These are phyloP conservation scores for Neoboletus subvelutipes DNA, from an alignment of 768 basidiomycete species.

Conservation along the genomic window DNA sequence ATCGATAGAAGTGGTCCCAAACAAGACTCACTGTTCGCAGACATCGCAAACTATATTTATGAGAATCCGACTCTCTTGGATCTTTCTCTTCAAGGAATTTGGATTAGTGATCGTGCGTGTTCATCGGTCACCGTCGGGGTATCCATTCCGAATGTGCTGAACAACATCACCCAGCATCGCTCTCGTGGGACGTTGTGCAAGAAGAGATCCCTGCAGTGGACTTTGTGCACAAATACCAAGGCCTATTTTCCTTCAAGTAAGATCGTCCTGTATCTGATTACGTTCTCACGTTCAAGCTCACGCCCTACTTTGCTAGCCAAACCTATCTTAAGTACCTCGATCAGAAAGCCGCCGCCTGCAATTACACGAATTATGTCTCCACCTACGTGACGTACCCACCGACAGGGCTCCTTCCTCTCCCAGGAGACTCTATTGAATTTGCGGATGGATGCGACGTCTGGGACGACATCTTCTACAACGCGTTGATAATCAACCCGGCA, in stretches of 20 bases:
- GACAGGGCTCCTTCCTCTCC: slow-evolving; percentile 62
- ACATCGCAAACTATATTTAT: slow-evolving; percentile 75
- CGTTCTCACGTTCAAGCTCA: neutral
- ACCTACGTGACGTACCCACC: slow-evolving; percentile 71
- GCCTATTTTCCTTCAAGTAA: slow-evolving; percentile 73
- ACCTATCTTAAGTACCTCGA: slow-evolving; percentile 63
- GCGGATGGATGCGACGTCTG: slow-evolving; percentile 64
- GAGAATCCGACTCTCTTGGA: slow-evolving; percentile 51
- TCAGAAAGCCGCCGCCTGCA: slow-evolving; percentile 49
- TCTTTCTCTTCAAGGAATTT: slow-evolving; percentile 65
- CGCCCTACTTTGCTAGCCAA: slow-evolving; percentile 40
- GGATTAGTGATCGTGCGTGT: slow-evolving; percentile 67
- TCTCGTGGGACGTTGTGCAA: slow-evolving; percentile 66
- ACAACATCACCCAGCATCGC: slow-evolving; percentile 38
- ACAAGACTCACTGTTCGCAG: slow-evolving; percentile 32
- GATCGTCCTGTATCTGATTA: slow-evolving; percentile 12
- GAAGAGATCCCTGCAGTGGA: slow-evolving; percentile 68
- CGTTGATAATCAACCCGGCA: slow-evolving; percentile 64
- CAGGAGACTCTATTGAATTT: slow-evolving; percentile 49
- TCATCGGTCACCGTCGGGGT: neutral
- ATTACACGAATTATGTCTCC: slow-evolving; percentile 60
- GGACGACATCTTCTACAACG: slow-evolving; percentile 62
- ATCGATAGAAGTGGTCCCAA: neutral
- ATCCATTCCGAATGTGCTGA: neutral
- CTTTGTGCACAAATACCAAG: slow-evolving; percentile 71